Evolutionary conservation across 305 asterid genomes (phyloP).

Genomic region (Striga hermonthica): DNA sequence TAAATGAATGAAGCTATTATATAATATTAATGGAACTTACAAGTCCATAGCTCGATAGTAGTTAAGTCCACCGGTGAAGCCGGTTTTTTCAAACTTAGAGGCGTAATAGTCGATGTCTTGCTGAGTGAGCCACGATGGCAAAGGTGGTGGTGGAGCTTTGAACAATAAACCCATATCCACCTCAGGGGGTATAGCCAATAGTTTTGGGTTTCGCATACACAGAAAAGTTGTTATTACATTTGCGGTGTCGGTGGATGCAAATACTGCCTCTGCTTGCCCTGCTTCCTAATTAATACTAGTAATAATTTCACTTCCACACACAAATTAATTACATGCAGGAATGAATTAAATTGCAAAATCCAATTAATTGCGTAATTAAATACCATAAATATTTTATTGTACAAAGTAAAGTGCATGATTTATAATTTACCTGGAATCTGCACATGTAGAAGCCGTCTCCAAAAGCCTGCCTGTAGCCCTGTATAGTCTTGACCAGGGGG

Average conservation of each 20-base stretch:
- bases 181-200: slow-evolving; percentile 20
- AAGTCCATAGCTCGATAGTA: slow-evolving; percentile 33
- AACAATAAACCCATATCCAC: neutral
- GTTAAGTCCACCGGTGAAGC: slow-evolving; percentile 35
- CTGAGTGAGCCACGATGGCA: slow-evolving; percentile 31
- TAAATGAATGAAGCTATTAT: too few relatives aligned
- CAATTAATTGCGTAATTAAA: neutral
- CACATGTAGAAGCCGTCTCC: slow-evolving; percentile 40
- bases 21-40: slow-evolving; percentile 13
- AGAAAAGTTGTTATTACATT: slow-evolving; percentile 25
- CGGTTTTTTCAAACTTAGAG: slow-evolving; percentile 27
- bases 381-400: too few relatives aligned
- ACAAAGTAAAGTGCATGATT: neutral
- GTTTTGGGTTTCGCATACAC: slow-evolving; percentile 9
- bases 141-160: neutral
- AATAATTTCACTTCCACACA: neutral
- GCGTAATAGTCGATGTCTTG: slow-evolving; percentile 30
- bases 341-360: neutral
- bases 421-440: slow-evolving; percentile 34
- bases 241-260: slow-evolving; percentile 16
- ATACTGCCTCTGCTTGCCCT: slow-evolving; percentile 31
- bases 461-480: slow-evolving; percentile 24
- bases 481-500: slow-evolving; percentile 23
- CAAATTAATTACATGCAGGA: neutral
- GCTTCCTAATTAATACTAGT: slow-evolving; percentile 24